Conservation (phyloP, 345 rosid species). For the Brassica nigra region DNA sequence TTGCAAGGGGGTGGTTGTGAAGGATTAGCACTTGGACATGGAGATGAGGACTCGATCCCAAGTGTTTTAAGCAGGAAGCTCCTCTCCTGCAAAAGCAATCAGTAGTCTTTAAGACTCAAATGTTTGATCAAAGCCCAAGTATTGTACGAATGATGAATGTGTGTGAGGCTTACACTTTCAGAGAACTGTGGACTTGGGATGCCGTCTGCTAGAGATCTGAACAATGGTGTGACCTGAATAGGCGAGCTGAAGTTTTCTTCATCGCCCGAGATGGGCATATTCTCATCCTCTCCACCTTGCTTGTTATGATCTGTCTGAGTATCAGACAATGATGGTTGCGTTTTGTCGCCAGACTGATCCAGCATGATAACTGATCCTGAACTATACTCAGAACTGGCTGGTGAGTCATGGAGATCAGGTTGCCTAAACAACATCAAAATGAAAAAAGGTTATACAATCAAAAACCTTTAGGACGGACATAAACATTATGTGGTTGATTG, state of each 20-base stretch:
- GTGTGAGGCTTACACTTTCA: slow-evolving; percentile 77
- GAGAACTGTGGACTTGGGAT: slow-evolving; percentile 97
- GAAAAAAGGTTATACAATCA: slow-evolving; percentile 33
- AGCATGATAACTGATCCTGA: slow-evolving; percentile 73
- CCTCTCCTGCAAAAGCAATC: slow-evolving; percentile 66
- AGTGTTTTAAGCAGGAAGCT: slow-evolving; percentile 87
- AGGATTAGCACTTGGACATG: slow-evolving; percentile 59
- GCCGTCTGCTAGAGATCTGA: slow-evolving; percentile 95
- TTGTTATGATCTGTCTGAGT: slow-evolving; percentile 41
- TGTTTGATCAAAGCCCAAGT: slow-evolving; percentile 7
- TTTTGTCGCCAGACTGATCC: slow-evolving; percentile 49
- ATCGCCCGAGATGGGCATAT: slow-evolving; percentile 50
- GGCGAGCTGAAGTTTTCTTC: slow-evolving; percentile 74
- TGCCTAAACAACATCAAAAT: slow-evolving; percentile 57
- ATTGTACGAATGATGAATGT: background rate
- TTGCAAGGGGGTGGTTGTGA: slow-evolving; percentile 86
- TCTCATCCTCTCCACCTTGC: slow-evolving; percentile 48
- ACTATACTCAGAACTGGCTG: slow-evolving; percentile 85
- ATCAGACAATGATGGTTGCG: slow-evolving; percentile 50
- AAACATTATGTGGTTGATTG: background rate
- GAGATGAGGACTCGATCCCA: slow-evolving; percentile 75
- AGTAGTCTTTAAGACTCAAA: background rate
- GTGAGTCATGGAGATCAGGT: slow-evolving; percentile 78
- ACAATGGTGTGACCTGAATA: slow-evolving; percentile 80
- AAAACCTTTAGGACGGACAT: slow-evolving; percentile 13